These are phyloP conservation scores for Combretum micranthum DNA, from an alignment of 345 rosid species.

Conservation along the genomic window DNA sequence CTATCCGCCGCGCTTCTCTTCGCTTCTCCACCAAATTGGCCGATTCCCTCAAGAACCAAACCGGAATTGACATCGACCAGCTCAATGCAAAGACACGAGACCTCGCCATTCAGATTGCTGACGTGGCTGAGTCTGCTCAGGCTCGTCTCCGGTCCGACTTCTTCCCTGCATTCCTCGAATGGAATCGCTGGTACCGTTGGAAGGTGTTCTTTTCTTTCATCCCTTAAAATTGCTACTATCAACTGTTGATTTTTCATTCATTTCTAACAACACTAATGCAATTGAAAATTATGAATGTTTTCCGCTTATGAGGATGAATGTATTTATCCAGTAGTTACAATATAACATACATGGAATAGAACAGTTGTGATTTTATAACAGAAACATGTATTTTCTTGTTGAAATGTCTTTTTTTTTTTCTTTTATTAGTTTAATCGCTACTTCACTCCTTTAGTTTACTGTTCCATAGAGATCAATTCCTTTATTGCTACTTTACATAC, in stretches of 20 bases:
- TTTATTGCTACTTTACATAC: too few relatives aligned
- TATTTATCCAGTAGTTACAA: too few relatives aligned
- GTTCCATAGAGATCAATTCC: too few relatives aligned
- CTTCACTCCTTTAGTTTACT: too few relatives aligned
- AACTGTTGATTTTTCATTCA: background rate
- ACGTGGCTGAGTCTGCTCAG: constrained; percentile 34
- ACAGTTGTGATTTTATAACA: too few relatives aligned
- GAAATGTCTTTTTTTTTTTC: background rate
- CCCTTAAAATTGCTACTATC: background rate
- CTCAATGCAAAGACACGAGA: constrained; percentile 34
- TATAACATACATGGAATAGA: too few relatives aligned
- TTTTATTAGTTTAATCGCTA: too few relatives aligned
- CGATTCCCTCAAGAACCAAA: constrained; percentile 60
- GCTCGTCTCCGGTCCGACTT: constrained; percentile 44
- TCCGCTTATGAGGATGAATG: too few relatives aligned
- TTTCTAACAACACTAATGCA: too few relatives aligned
- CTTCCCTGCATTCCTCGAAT: constrained; percentile 48
- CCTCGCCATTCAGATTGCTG: constrained; percentile 27
- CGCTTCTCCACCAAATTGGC: constrained; percentile 48
- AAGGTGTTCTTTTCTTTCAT: constrained; percentile 35
- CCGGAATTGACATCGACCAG: constrained; percentile 52
- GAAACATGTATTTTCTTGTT: too few relatives aligned
- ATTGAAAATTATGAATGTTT: too few relatives aligned
- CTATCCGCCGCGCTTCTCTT: constrained; percentile 44
- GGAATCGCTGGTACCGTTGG: constrained; percentile 87